Conservation (phyloP, 768 basidiomycete genomes). For the Mycena pura region DNA sequence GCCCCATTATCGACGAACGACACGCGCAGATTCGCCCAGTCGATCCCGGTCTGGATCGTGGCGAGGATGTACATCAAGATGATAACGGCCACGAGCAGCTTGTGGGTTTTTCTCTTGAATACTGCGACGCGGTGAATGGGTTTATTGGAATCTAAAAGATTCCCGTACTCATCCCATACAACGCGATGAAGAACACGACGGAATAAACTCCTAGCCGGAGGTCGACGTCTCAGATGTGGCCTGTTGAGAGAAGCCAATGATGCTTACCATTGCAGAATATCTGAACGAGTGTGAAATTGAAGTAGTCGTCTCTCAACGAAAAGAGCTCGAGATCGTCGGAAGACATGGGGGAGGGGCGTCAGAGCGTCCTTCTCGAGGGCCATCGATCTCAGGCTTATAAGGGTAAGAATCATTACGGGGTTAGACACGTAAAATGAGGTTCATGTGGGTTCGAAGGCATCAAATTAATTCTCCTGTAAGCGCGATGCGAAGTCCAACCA, state of each 20-base stretch:
- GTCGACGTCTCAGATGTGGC: background rate
- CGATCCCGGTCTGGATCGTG: slow-evolving; percentile 14
- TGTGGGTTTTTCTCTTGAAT: slow-evolving; percentile 13
- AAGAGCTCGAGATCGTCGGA: slow-evolving; percentile 6
- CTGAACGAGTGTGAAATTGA: slow-evolving; percentile 19
- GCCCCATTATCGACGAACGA: slow-evolving; percentile 16
- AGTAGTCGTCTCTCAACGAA: slow-evolving; percentile 13
- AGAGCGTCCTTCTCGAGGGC: too few relatives aligned
- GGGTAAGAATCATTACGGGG: background rate
- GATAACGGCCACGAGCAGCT: background rate
- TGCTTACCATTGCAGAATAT: slow-evolving; percentile 16
- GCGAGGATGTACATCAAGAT: slow-evolving; percentile 17
- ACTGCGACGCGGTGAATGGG: background rate
- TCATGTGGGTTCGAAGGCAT: too few relatives aligned
- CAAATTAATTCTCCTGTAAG: too few relatives aligned
- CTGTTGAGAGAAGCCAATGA: too few relatives aligned
- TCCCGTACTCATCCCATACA: slow-evolving; percentile 21
- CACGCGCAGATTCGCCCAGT: slow-evolving; percentile 14
- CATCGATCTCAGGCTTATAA: background rate
- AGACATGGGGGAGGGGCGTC: background rate
- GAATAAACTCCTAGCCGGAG: slow-evolving; percentile 4
- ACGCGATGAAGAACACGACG: slow-evolving; percentile 19
- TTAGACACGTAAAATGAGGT: too few relatives aligned
- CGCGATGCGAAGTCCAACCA: too few relatives aligned
- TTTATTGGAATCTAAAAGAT: background rate